Conservation (phyloP, 257 asterid genomes). For the Ilex asprella region DNA sequence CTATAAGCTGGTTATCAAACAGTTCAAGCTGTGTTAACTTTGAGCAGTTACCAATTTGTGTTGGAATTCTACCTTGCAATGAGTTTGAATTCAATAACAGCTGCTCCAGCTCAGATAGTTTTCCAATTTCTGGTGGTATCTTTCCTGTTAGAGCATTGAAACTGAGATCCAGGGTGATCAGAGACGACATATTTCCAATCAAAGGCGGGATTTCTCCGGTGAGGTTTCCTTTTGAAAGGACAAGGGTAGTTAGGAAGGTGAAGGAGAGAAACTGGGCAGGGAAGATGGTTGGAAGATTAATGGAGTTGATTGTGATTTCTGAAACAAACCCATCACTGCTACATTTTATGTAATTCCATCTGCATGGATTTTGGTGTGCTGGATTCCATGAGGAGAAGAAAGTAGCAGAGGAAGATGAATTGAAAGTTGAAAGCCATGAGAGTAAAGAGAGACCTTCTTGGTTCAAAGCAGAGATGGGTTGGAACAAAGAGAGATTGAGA, state of each 20-base stretch:
- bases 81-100: constrained; percentile 43
- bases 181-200: constrained; percentile 42
- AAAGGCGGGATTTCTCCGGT: constrained; percentile 46
- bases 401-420: constrained; percentile 35
- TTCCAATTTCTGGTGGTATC: constrained; percentile 50
- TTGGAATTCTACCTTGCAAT: constrained; percentile 47
- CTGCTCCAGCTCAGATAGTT: constrained; percentile 32
- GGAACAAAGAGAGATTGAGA: constrained; percentile 24
- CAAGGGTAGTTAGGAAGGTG: constrained; percentile 33
- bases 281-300: constrained; percentile 46
- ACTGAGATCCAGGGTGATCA: constrained; percentile 51
- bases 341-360: constrained; percentile 62
- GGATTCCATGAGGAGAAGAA: constrained; percentile 56
- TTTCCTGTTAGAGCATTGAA: constrained; percentile 47
- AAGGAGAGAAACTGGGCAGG: constrained; percentile 47
- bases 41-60: constrained; percentile 49
- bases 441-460: constrained; percentile 55
- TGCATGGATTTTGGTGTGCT: constrained; percentile 45
- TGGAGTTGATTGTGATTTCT: constrained; percentile 37
- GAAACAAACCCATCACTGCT: constrained; percentile 35
- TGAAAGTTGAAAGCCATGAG: constrained; percentile 60
- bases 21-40: constrained; percentile 43
- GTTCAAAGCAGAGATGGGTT: constrained; percentile 40
- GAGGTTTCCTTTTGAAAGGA: constrained; percentile 45
- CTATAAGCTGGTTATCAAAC: constrained; percentile 50